These are phyloP conservation scores for Hymenoscyphus fraxineus DNA, from an alignment of 2,329 filamentous ascomycete species.

Conservation along the genomic window DNA sequence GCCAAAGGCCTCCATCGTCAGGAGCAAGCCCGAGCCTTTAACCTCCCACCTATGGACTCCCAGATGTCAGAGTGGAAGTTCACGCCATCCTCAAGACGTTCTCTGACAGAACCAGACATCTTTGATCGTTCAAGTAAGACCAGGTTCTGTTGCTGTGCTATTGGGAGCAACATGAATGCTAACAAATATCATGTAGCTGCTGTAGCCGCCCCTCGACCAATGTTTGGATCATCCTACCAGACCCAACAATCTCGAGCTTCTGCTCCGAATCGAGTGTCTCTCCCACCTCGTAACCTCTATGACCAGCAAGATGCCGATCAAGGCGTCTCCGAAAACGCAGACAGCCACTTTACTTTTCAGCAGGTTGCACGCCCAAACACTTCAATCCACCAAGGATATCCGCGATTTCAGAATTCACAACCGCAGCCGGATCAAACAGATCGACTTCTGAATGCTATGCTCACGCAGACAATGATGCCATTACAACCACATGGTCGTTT, in stretches of 20 bases:
- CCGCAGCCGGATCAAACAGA: constrained; percentile 19
- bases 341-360: constrained; percentile 31
- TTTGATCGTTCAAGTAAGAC: constrained; percentile 17
- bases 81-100: constrained; percentile 11
- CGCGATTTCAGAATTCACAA: neutral
- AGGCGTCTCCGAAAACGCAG: constrained; percentile 15
- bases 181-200: neutral
- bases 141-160: neutral
- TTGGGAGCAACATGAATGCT: neutral
- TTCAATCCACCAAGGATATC: constrained; percentile 14
- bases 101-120: constrained; percentile 9
- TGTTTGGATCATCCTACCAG: constrained; percentile 3
- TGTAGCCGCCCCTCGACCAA: neutral
- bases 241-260: constrained; percentile 5
- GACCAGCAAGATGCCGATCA: constrained; percentile 13
- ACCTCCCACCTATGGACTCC: constrained; percentile 13
- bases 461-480: constrained; percentile 20
- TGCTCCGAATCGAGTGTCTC: constrained; percentile 21
- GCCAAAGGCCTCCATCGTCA: constrained; percentile 13
- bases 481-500: constrained; percentile 8
- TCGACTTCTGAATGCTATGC: constrained; percentile 28
- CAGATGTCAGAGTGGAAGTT: constrained; percentile 16
- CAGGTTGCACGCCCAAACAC: constrained; percentile 24
- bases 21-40: constrained; percentile 8
- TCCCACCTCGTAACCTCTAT: constrained; percentile 21